These are phyloP conservation scores for Eucalyptus sp. DNA, from an alignment of 345 rosid species.

Conservation along the genomic window DNA sequence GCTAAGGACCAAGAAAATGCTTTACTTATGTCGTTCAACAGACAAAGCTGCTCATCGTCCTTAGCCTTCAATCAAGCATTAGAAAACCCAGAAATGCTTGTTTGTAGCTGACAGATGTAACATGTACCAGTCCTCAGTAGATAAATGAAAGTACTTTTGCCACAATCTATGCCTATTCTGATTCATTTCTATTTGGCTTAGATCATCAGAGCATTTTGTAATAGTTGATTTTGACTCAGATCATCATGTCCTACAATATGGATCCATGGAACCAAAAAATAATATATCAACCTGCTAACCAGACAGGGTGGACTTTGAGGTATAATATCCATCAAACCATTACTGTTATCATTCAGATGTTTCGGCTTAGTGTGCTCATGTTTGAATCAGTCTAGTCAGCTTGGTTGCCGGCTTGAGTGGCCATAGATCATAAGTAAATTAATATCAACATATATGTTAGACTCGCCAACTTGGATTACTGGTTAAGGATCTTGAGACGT, in stretches of 20 bases:
- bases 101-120: neutral
- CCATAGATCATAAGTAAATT: neutral
- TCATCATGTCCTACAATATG: neutral
- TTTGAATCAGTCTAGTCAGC: neutral
- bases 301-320: neutral
- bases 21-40: neutral
- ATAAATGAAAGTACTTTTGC: neutral
- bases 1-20: conserved; percentile 18
- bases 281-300: neutral
- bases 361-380: neutral
- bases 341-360: neutral
- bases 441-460: neutral
- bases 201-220: neutral
- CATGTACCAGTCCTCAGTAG: neutral
- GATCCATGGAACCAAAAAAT: neutral
- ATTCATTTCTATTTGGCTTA: neutral
- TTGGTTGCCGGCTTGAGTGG: neutral
- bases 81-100: neutral
- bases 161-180: neutral
- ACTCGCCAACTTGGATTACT: too few relatives aligned
- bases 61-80: neutral
- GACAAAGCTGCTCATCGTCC: neutral
- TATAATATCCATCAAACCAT: neutral
- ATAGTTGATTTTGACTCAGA: neutral
- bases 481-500: neutral